A percentile compares a stretch with the other conserved stretches of the same genome.
These are phyloP conservation scores for Priceomyces melissophilus DNA, from an alignment of 805 yeast species.

Conservation along the genomic window DNA sequence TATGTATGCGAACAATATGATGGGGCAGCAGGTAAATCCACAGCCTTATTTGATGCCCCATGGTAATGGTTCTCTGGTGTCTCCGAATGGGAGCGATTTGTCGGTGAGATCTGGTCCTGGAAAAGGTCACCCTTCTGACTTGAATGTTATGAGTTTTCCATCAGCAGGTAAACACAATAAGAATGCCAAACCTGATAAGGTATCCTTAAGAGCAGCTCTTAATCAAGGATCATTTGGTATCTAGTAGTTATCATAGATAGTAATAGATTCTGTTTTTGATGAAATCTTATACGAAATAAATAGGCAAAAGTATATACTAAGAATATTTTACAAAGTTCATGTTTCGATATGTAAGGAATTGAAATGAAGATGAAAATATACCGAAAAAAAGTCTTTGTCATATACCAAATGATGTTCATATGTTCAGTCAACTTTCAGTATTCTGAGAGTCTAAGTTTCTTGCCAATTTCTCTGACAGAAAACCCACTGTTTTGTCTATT, in stretches of 20 bases:
- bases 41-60: conserved; percentile 2
- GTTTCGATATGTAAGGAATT: too few relatives aligned
- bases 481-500: conserved; percentile 36
- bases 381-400: background rate
- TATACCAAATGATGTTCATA: background rate
- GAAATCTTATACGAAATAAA: conserved; percentile 1
- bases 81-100: conserved; percentile 4
- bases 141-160: conserved; percentile 48
- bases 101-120: background rate
- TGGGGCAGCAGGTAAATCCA: conserved; percentile 2
- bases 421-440: conserved; percentile 36
- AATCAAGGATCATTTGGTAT: conserved; percentile 70
- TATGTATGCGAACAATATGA: conserved; percentile 3
- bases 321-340: too few relatives aligned
- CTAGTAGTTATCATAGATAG: conserved; percentile 19
- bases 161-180: conserved; percentile 32
- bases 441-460: conserved; percentile 61
- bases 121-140: conserved; percentile 26
- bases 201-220: conserved; percentile 59
- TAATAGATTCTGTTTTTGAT: background rate
- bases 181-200: conserved; percentile 48
- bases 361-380: background rate
- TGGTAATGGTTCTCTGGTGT: background rate
- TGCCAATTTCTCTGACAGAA: conserved; percentile 56
- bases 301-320: background rate